Base-by-base conservation (phyloP, 306 rosid genomes). In the Quillaja saponaria region DNA sequence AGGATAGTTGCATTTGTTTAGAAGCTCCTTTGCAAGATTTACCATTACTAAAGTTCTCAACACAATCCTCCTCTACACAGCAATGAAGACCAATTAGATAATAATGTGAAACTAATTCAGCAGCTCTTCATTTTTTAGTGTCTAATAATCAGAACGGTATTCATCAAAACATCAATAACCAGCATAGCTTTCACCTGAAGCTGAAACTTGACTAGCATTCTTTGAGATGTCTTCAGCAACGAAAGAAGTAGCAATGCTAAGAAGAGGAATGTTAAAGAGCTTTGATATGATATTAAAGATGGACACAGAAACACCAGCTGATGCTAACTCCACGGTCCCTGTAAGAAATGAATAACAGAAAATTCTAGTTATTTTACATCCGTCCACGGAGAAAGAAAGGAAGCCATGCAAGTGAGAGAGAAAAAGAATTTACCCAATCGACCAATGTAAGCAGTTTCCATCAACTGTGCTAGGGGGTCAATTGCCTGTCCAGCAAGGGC, bases 361-460 rank as follows among this genome's bases (percentile, higher is more conserved):
- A 10, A 68, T 60, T 19, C 8, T 4, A 45, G 17, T 25, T 8
- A 11, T 18, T 47, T 39, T 19, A 19, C n/a, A 62, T 7, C 33
- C 9, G 19, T 21, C 28, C 9, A 49, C 37, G 19, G 49, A 55
- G 3, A 45, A 20, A 49, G 55, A 37, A 55, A 14, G 19, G 42
- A 38, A 25, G 34, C 66, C 21, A 41, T 25, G 31, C 15, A 6
- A 37, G 3, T 11, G 16, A 34, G 34, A 44, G 34, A 20, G 13
- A 20, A n/a, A 41, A 3, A 20, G 39, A 50, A 19, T 5, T 65
- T 64, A 84, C 98, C 96, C 20, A 92, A 55, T 72, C 95, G 82
- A 63, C 99, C 99, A 55, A 92, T 83, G 72, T 79, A 92, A 57
- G 99, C 96, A 47, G 96, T 92, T 78, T 92, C 99, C 99, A 92